Evolutionary conservation across 78 protist genomes (phyloP).

Genomic region (slime mould (Dictyostelium discoideum)): DNA sequence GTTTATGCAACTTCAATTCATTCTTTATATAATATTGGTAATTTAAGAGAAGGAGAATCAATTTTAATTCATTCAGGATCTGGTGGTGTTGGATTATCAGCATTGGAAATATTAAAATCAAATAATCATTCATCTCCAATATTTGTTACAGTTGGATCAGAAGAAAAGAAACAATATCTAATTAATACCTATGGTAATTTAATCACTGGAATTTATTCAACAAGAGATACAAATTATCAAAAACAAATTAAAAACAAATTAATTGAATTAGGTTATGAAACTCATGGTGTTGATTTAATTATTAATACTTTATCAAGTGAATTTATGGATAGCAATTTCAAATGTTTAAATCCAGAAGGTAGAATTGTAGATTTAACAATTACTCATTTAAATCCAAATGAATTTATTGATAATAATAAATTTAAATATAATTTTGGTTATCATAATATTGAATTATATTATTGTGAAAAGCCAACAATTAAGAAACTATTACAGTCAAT

Average conservation of each 20-base stretch:
- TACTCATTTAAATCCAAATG: conserved; percentile 7
- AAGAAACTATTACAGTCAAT: neutral
- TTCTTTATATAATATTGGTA: neutral
- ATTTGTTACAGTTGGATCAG: neutral
- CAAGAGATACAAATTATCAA: neutral
- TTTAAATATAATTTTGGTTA: conserved; percentile 4
- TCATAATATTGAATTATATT: neutral
- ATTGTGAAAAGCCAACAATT: neutral
- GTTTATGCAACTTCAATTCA: conserved; percentile 18
- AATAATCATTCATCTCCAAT: neutral
- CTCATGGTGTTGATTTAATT: conserved; percentile 1
- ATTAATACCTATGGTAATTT: neutral
- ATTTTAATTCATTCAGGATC: conserved; percentile 19
- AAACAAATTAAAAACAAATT: neutral
- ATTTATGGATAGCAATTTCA: neutral
- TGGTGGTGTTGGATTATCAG: conserved; percentile 24
- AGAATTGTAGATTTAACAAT: neutral
- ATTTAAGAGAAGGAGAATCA: neutral
- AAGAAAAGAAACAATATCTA: neutral
- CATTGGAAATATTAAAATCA: conserved; percentile 23
- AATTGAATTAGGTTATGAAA: neutral
- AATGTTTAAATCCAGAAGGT: neutral
- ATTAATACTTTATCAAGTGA: neutral
- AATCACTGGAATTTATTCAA: neutral
- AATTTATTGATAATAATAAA: neutral